Conservation (phyloP, 306 rosid genomes). For the Glycine latifolia region DNA sequence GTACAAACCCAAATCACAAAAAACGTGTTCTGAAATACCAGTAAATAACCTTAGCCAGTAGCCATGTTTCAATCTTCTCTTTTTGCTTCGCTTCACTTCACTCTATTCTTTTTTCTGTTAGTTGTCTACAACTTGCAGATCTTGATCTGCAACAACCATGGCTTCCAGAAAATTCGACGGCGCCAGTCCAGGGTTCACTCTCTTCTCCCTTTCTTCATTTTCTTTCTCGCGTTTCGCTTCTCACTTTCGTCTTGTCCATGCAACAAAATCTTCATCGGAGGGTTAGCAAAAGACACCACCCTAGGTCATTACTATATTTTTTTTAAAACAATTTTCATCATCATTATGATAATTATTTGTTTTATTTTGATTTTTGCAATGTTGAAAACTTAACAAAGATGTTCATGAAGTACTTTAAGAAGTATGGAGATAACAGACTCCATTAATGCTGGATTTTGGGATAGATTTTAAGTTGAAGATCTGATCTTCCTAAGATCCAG, state of each 20-base stretch:
- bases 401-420: conserved; percentile 83
- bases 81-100: too few species aligned
- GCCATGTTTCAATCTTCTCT: neutral
- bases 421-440: conserved; percentile 85
- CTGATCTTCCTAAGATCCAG: too few species aligned
- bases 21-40: too few species aligned
- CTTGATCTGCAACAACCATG: conserved; percentile 49
- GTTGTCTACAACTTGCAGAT: neutral
- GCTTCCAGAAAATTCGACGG: conserved; percentile 77
- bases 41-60: neutral
- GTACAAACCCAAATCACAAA: too few species aligned
- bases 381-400: conserved; percentile 50
- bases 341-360: neutral
- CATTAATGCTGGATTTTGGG: conserved; percentile 29
- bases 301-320: conserved; percentile 49
- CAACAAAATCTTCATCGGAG: conserved; percentile 70
- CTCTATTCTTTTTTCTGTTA: too few species aligned
- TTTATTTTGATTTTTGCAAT: neutral
- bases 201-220: neutral
- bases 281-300: conserved; percentile 87
- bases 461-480: too few species aligned
- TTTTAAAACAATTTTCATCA: neutral
- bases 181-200: conserved; percentile 84
- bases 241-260: neutral
- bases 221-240: neutral